phyloP scores from a whole-genome alignment of 2,329 filamentous ascomycete genomes.

The Aureobasidium sp. region DNA sequence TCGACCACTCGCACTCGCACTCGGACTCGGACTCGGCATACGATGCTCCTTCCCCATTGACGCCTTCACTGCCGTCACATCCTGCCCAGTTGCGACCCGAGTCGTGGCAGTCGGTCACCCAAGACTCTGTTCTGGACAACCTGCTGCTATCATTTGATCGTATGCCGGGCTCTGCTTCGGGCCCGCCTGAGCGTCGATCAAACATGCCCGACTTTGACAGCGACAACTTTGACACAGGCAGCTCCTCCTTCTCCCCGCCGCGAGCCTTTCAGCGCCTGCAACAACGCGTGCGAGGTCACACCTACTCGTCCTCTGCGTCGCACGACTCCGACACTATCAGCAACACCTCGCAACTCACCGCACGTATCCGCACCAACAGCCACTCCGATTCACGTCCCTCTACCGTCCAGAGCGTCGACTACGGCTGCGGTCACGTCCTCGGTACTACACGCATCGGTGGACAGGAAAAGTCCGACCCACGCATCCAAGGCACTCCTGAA shows the following conservation, averaged over 20 bases:
- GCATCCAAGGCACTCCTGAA: conserved; percentile 38
- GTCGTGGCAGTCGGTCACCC: conserved; percentile 67
- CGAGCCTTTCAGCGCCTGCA: conserved; percentile 23
- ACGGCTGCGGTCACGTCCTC: background rate
- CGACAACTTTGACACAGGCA: conserved; percentile 18
- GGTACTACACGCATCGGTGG: background rate
- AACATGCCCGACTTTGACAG: conserved; percentile 26
- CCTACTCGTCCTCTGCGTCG: conserved; percentile 51
- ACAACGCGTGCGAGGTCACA: conserved; percentile 47
- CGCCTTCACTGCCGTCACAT: background rate
- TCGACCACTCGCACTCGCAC: background rate
- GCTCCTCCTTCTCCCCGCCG: conserved; percentile 22
- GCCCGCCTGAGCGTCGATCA: conserved; percentile 18
- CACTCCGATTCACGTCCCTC: conserved; percentile 17
- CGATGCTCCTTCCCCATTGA: background rate
- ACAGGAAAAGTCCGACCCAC: conserved; percentile 48
- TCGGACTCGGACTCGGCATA: background rate
- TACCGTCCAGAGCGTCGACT: conserved; percentile 42
- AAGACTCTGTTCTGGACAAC: conserved; percentile 89
- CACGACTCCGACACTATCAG: conserved; percentile 47
- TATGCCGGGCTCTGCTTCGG: conserved; percentile 43
- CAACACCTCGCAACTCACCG: conserved; percentile 21
- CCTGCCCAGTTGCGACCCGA: background rate
- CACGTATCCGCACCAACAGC: conserved; percentile 16
- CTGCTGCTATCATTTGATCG: conserved; percentile 91